phyloP scores from a whole-genome alignment of 2,329 filamentous ascomycete species.

The Juglanconis oblonga region DNA sequence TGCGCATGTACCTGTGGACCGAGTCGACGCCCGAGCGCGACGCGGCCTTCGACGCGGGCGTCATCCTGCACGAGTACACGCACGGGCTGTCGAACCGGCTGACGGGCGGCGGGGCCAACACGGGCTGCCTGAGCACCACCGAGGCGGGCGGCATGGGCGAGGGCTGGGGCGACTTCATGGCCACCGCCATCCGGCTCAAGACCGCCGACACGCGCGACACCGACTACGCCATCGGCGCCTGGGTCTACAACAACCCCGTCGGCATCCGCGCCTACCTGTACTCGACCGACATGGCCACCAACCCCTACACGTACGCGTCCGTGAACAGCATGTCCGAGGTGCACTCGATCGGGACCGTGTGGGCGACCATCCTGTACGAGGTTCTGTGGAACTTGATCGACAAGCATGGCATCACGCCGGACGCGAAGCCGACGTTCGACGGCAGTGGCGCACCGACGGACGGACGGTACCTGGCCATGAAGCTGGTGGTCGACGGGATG shows the following conservation, averaged over 20 bases:
- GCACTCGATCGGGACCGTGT: constrained; percentile 50
- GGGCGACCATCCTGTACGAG: constrained; percentile 53
- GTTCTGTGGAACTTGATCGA: constrained; percentile 57
- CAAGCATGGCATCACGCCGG: constrained; percentile 49
- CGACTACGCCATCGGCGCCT: constrained; percentile 48
- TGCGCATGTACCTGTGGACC: constrained; percentile 60
- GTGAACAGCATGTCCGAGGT: constrained; percentile 37
- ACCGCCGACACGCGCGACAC: constrained; percentile 40
- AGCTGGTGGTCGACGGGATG: constrained; percentile 51
- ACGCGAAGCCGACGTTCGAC: constrained; percentile 37
- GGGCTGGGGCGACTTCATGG: constrained; percentile 57
- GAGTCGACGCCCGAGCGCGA: constrained; percentile 46
- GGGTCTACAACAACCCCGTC: constrained; percentile 39
- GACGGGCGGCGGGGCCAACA: constrained; percentile 56
- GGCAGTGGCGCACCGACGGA: constrained; percentile 46
- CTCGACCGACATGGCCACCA: constrained; percentile 46
- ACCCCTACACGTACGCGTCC: constrained; percentile 48
- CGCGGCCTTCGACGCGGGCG: constrained; percentile 56
- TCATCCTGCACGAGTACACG: constrained; percentile 59
- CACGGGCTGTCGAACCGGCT: constrained; percentile 56
- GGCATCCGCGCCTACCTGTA: constrained; percentile 52
- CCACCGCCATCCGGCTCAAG: constrained; percentile 47
- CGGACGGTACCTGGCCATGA: constrained; percentile 49
- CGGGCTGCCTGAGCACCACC: constrained; percentile 41
- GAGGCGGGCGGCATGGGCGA: constrained; percentile 57